These are phyloP conservation scores for Fusarium vanettenii DNA, from an alignment of 2,329 filamentous ascomycete genomes.

Conservation along the genomic window DNA sequence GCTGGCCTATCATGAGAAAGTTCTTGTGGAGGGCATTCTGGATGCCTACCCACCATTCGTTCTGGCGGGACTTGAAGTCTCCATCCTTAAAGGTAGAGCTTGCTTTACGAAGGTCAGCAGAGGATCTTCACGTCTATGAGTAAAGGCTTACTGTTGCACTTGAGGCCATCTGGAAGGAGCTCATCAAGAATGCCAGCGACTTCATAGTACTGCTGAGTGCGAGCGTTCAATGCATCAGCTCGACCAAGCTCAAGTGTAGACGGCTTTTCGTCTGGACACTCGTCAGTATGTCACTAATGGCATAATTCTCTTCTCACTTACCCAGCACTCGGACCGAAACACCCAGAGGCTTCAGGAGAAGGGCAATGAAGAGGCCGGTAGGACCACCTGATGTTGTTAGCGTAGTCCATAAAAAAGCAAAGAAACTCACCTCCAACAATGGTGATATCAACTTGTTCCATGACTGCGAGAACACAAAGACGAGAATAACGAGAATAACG, in stretches of 20 bases:
- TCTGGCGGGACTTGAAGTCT: constrained; percentile 60
- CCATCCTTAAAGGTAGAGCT: constrained; percentile 60
- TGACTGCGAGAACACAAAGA: not conserved
- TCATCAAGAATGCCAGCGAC: constrained; percentile 57
- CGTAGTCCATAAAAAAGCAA: not conserved
- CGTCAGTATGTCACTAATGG: not conserved
- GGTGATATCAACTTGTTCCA: constrained; percentile 15
- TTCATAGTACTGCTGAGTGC: constrained; percentile 61
- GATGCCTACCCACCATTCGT: constrained; percentile 60
- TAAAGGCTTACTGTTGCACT: constrained; percentile 59
- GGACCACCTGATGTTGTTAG: constrained; percentile 47
- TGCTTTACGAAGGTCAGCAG: constrained; percentile 43
- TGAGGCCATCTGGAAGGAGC: constrained; percentile 55
- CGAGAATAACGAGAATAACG: not conserved
- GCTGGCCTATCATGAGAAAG: constrained; percentile 63
- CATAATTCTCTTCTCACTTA: constrained; percentile 7
- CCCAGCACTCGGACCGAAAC: constrained; percentile 55
- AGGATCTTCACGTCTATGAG: not conserved
- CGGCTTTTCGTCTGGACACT: constrained; percentile 51
- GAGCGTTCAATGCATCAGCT: constrained; percentile 61
- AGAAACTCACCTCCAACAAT: constrained; percentile 39
- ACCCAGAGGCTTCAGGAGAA: constrained; percentile 56
- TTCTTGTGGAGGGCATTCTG: constrained; percentile 59
- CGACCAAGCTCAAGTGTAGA: constrained; percentile 55
- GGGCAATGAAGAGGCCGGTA: constrained; percentile 58